These are phyloP conservation scores for Microbotryum saponariae DNA, from an alignment of 1,284 basidiomycete species.

Conservation along the genomic window DNA sequence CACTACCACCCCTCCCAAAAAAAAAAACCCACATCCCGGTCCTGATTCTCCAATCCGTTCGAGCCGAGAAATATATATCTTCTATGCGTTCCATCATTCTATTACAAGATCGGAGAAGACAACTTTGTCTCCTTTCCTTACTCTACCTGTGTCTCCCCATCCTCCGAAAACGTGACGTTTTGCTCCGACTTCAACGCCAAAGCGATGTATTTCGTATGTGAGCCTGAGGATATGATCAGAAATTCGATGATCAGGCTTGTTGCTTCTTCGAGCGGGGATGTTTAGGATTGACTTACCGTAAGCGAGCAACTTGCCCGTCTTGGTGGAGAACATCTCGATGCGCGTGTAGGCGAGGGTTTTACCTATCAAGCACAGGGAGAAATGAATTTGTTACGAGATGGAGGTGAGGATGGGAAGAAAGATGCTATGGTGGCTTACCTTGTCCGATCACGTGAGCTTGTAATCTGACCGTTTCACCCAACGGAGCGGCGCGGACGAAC, in stretches of 20 bases:
- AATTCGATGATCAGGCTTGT: constrained; percentile 19
- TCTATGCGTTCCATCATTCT: too few species aligned
- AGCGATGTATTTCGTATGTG: constrained; percentile 79
- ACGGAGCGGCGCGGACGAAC: constrained; percentile 25
- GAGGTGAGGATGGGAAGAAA: not conserved
- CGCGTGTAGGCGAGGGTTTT: constrained; percentile 73
- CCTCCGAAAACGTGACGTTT: constrained; percentile 70
- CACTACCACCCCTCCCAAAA: too few species aligned
- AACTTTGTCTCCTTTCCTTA: not conserved
- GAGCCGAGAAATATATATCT: too few species aligned
- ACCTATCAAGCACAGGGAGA: constrained; percentile 46
- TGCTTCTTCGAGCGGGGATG: too few species aligned
- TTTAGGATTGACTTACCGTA: constrained; percentile 48
- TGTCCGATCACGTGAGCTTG: constrained; percentile 24
- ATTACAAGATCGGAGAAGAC: constrained; percentile 6
- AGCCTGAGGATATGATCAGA: constrained; percentile 20
- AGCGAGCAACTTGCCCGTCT: constrained; percentile 63
- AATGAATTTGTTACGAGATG: too few species aligned
- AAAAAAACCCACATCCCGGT: too few species aligned
- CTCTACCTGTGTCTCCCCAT: constrained; percentile 62
- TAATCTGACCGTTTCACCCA: constrained; percentile 22
- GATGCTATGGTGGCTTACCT: not conserved
- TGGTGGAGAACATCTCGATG: constrained; percentile 63
- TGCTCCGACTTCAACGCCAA: constrained; percentile 62
- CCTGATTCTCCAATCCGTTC: too few species aligned